Base-by-base conservation (phyloP, 148 eudicot species). In the Vaccinium darrowii region DNA sequence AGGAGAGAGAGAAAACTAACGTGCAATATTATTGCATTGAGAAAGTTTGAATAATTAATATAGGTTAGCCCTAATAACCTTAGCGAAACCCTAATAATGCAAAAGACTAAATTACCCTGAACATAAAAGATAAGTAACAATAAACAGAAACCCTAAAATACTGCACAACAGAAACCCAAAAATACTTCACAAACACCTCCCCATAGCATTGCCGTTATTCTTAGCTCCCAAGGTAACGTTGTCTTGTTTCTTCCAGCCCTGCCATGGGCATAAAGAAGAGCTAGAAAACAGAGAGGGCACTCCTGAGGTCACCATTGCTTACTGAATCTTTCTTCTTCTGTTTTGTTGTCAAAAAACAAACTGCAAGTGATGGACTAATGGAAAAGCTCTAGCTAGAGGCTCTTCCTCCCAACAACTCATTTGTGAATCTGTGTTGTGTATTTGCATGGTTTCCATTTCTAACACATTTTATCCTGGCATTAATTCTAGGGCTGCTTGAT, bases 401-500 rank as follows among this genome's bases (percentile, higher is more conserved):
- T 23, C 36, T 27, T 67, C 7, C 14, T 5, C 33, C 3, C 73
- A 67, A 11, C 14, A 25, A 23, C 36, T 11, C 10, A 11, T 25
- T 67, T 63, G 36, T 79, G 2, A 56, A 78, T 9, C 13, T 15
- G 15, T 15, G 27, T 49, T 67, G 4, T 27, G 39, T 30, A 14
- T 33, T 67, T 82, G n/a, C 21, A 63, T 25, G 11, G 50, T 21
- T 63, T 80, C 19, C 11, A 49, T 52, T 33, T 53, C 83, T 81
- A 76, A 74, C 65, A 23, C 81, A 75, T 57, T 36, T 80, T 36
- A 43, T 49, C 73, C 53, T 52, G 51, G 16, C 76, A 30, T 83
- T 88, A 25, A 76, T 85, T 84, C 52, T 90, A 95, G 98, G 99
- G 89, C 90, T 88, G 71, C 94, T 96, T 83, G 94, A 93, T 85